phyloP scores from a whole-genome alignment of 768 basidiomycete genomes.

The Tremella fuciformis region DNA sequence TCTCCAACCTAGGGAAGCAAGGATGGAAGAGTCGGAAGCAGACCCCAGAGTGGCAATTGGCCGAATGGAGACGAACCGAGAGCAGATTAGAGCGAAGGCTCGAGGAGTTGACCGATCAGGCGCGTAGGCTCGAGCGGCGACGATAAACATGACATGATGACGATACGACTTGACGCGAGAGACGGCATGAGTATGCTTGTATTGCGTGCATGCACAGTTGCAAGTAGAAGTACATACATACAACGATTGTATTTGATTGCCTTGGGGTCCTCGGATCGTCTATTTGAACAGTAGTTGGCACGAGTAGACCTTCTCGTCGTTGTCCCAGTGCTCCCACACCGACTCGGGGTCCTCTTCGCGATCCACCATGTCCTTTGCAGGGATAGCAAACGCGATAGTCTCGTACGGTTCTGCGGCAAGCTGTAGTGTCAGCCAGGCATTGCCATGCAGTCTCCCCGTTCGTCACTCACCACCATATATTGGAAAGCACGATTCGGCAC shows the following conservation, averaged over 20 bases:
- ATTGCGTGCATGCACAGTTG: neutral
- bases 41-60: constrained; percentile 75
- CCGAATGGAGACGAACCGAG: constrained; percentile 61
- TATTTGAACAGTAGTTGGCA: constrained; percentile 89
- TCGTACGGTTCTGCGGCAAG: constrained; percentile 99
- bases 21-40: constrained; percentile 75
- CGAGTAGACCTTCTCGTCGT: constrained; percentile 97
- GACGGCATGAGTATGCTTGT: neutral
- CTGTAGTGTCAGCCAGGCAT: constrained; percentile 54
- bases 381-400: constrained; percentile 98
- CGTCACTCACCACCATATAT: constrained; percentile 85
- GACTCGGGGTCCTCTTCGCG: constrained; percentile 73
- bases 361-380: constrained; percentile 78
- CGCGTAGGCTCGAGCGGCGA: constrained; percentile 10
- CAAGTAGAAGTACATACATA: neutral
- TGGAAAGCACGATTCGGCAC: constrained; percentile 95
- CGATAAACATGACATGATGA: neutral
- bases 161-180: constrained; percentile 4
- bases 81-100: constrained; percentile 69
- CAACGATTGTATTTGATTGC: neutral
- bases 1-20: constrained; percentile 60
- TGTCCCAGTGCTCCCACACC: constrained; percentile 98
- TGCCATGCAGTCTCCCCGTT: neutral
- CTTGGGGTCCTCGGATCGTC: neutral
- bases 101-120: constrained; percentile 57